Base-by-base conservation (phyloP, 1,284 basidiomycete genomes). In the Cryptococcus floricola region DNA sequence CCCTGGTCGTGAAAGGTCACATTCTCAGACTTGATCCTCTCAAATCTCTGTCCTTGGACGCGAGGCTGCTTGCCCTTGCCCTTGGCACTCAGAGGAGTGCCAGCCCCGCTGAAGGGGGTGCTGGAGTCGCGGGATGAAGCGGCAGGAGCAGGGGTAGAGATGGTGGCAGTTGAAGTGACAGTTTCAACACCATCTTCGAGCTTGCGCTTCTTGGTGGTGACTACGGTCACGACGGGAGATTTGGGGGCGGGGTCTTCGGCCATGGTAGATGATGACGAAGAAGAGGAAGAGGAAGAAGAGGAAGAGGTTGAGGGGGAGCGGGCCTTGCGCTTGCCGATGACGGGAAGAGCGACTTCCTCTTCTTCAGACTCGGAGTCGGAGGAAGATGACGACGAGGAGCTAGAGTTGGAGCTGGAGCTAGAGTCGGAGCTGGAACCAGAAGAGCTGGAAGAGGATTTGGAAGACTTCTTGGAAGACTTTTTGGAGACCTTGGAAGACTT, bases 1-100 rank as follows among this genome's bases (percentile, higher is more conserved):
- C 86, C 76, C 42, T 83, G 78, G 56, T 88, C 81, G 2, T 79
- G 68, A 65, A 80, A 83, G 6, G 69, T 70, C 19, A 91, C 80
- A 53, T 85, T 80, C 23, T 87, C 84, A 2, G 81, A 77, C 73
- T 94, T 88, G 58, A 98, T 85, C 37, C 95, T 82, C 71, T 87
- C 85, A 80, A 98, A 98, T 28, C 88, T 85, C 54, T 70, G 64
- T 27, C 77, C 74, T 47, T 74, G 75, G 8, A 64, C 52, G 54
- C 63, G 60, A 8, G 18, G 18, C 31, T 34, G 31, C 57, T 66
- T 61, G 14, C 61, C 64, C 49, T 54, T 65, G 31, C 60, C 56
- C 39, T 66, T 57, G 27, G 58, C 59, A 28, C 54, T 54, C 3
- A 62, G 62, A 12, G 67, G 59, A 10, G 63, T 56, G 14, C 54